Conservation (phyloP, 2,329 filamentous ascomycete species). For the Epichloe festucae region DNA sequence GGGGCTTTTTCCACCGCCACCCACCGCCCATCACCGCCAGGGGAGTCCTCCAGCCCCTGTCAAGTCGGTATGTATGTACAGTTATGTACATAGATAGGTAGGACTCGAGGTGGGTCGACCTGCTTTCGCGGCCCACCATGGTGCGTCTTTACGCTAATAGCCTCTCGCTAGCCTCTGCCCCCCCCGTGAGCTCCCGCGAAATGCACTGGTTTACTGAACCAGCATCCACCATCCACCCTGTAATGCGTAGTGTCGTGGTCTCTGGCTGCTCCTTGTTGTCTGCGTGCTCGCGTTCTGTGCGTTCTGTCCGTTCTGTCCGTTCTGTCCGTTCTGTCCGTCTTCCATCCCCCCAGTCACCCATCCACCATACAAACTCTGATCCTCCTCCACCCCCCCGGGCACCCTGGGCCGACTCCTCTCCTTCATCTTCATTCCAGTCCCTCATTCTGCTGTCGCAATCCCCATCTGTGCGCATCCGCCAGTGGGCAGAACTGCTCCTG, state of each 20-base stretch:
- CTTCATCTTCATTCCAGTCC: conserved; percentile 18
- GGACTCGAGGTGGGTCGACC: neutral
- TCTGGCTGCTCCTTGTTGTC: neutral
- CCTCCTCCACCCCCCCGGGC: conserved; percentile 6
- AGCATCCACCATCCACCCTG: too few species aligned
- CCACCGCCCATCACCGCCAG: neutral
- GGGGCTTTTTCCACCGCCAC: neutral
- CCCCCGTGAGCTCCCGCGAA: neutral
- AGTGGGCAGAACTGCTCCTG: conserved; percentile 3
- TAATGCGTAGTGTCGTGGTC: neutral
- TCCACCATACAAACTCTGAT: conserved; percentile 6
- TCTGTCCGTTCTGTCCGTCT: too few species aligned
- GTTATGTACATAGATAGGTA: too few species aligned
- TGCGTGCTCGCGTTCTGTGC: neutral
- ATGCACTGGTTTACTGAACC: too few species aligned
- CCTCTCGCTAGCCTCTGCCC: neutral
- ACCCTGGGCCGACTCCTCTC: conserved; percentile 13
- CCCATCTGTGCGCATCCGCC: conserved; percentile 10
- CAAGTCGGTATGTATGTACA: neutral
- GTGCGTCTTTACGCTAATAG: neutral
- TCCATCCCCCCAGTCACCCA: neutral
- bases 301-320: too few species aligned
- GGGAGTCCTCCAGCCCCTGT: neutral
- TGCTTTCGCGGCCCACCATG: neutral
- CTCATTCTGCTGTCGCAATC: conserved; percentile 17